Evolutionary conservation across 441 rosid species (phyloP), one percentile per base, ranked within the genome.

Genomic region (Omphalea diandra): DNA sequence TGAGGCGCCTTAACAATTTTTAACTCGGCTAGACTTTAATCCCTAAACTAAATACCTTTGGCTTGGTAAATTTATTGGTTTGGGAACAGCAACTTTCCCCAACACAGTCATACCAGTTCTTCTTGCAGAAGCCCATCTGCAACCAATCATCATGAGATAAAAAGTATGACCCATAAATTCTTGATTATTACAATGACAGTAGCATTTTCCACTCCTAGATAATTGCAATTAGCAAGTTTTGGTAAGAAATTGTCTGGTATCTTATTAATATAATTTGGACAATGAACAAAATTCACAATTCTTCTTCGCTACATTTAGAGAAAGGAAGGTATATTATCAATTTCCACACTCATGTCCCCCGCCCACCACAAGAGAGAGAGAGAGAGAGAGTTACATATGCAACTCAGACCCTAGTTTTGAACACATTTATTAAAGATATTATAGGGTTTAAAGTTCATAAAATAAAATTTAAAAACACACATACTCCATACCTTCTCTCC

Each of bases 41-140:
- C 7, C 20, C 41, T 49, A 57, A 79, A 72, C 63, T 57, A 70
- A 61, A 72, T 87, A 93, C 99, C 94, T 90, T 80, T 93, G 99
- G 80, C 99, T 96, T 27, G 99, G 99, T 76, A 96, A 81, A 77
- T 96, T 96, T 70, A 96, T 91, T 32, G 99, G 99, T 81, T 91
- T 96, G 5, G 99, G 99, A 80, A 94, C 98, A 69, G 90, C 85
- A 67, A 96, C 93, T 80, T 96, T 96, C 69, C 99, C 99, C 80
- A 96, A 73, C 56, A 87, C 86, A 66, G 91, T 90, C 99, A 93
- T 90, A 70, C 93, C 90, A 69, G 94, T 83, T 86, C 96, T 87
- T 84, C 96, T 86, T 79, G 86, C 73, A 80, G 97, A 70, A 76
- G 88, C 84, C 97, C 95, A 87, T 86, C 98, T 93, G 85, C 79